phyloP scores from a whole-genome alignment of 2,329 filamentous ascomycete species.

The Dendrostoma leiphaemia region DNA sequence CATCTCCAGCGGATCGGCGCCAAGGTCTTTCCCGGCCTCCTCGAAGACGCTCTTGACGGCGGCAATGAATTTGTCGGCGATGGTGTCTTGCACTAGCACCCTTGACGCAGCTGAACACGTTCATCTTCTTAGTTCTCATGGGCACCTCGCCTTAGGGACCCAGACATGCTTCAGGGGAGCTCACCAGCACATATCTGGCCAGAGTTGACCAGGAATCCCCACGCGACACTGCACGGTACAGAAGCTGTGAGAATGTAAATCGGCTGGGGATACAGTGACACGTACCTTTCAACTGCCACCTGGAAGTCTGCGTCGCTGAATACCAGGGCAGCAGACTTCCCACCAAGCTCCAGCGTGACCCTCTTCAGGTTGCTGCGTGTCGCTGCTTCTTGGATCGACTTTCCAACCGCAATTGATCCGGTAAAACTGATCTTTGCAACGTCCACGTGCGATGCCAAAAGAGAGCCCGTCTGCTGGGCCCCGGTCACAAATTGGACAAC shows the following conservation, averaged over 20 bases:
- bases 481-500: constrained; percentile 54
- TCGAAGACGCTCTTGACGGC: neutral
- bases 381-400: constrained; percentile 30
- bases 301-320: constrained; percentile 41
- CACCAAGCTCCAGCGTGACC: constrained; percentile 39
- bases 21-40: neutral
- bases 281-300: constrained; percentile 25
- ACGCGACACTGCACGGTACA: constrained; percentile 2
- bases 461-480: constrained; percentile 49
- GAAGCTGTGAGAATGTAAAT: too few relatives aligned
- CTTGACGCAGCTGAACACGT: constrained; percentile 8
- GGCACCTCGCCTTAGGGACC: too few relatives aligned
- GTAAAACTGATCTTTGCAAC: constrained; percentile 59
- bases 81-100: constrained; percentile 14
- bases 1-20: neutral
- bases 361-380: constrained; percentile 44
- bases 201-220: constrained; percentile 4
- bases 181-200: constrained; percentile 10
- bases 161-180: too few relatives aligned
- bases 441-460: constrained; percentile 49
- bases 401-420: constrained; percentile 47
- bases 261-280: too few relatives aligned
- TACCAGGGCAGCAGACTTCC: constrained; percentile 43
- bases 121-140: neutral
- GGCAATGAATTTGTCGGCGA: neutral